Evolutionary conservation across 257 asterid genomes (phyloP).

Genomic region (Penstemon barbatus): DNA sequence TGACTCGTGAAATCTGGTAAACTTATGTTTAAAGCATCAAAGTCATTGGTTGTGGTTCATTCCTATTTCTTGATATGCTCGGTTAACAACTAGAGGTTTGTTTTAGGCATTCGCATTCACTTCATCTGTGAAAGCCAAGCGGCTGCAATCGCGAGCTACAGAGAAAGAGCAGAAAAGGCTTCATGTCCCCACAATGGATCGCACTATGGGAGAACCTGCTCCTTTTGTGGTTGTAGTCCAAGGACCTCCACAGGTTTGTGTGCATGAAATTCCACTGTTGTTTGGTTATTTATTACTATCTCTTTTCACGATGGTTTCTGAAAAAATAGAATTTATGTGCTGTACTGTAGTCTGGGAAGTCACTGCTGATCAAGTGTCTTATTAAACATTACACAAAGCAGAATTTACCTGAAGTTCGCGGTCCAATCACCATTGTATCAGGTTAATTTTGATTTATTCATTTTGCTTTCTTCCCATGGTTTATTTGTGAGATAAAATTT

Average conservation of each 20-base stretch:
- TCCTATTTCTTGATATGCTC: neutral
- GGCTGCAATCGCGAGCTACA: constrained; percentile 71
- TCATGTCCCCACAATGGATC: constrained; percentile 80
- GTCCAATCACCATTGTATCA: constrained; percentile 93
- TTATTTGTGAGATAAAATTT: neutral
- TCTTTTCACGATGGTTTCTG: constrained; percentile 9
- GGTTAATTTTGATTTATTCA: constrained; percentile 45
- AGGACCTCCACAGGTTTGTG: constrained; percentile 90
- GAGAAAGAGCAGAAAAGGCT: constrained; percentile 96
- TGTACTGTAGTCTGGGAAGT: constrained; percentile 78
- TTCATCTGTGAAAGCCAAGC: constrained; percentile 80
- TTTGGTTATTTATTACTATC: neutral
- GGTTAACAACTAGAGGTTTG: neutral
- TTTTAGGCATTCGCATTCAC: constrained; percentile 82
- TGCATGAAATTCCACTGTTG: constrained; percentile 1
- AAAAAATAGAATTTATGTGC: constrained; percentile 23
- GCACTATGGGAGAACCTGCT: constrained; percentile 83
- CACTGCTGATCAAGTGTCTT: constrained; percentile 80
- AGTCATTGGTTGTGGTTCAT: too few relatives aligned
- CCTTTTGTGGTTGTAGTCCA: constrained; percentile 90
- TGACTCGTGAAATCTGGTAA: too few relatives aligned
- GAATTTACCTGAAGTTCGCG: constrained; percentile 89
- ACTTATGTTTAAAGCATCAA: too few relatives aligned
- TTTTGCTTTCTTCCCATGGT: constrained; percentile 3
- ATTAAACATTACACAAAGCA: constrained; percentile 92